These are phyloP conservation scores for Arctium lappa DNA, from an alignment of 129 eudicot species.

Conservation along the genomic window DNA sequence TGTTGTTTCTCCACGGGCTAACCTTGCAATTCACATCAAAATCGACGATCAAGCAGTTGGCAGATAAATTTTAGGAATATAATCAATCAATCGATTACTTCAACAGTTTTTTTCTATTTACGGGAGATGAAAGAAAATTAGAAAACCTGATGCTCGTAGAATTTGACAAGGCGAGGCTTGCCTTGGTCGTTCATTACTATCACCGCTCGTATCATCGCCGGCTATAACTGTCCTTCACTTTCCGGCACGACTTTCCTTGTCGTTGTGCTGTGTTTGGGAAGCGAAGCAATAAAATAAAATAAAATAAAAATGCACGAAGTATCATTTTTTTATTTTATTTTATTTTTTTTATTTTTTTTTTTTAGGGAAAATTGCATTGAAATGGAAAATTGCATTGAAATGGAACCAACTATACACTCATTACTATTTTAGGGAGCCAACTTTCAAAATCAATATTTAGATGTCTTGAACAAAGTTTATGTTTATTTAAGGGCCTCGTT, in stretches of 20 bases:
- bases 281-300: background rate
- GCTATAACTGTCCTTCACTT: conserved; percentile 16
- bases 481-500: no score
- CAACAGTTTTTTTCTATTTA: background rate
- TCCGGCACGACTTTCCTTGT: conserved; percentile 6
- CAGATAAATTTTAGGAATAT: background rate
- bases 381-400: no score
- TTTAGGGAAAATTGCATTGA: no score
- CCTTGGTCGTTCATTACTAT: conserved; percentile 84
- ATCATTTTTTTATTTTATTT: no score
- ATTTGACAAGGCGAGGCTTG: conserved; percentile 88
- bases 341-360: no score
- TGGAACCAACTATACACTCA: no score
- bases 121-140: background rate
- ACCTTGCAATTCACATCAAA: conserved; percentile 21
- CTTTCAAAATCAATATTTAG: no score
- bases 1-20: conserved; percentile 95
- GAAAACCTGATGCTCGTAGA: conserved; percentile 66
- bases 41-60: conserved; percentile 19
- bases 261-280: background rate
- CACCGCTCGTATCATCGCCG: conserved; percentile 74
- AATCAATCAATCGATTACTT: background rate
- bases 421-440: no score
- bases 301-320: no score
- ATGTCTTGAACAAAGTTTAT: no score